Evolutionary conservation across 352 stramenopile genomes (phyloP), one percentile per base, ranked within the genome.

Genomic region (Elongisporangium prolatum): DNA sequence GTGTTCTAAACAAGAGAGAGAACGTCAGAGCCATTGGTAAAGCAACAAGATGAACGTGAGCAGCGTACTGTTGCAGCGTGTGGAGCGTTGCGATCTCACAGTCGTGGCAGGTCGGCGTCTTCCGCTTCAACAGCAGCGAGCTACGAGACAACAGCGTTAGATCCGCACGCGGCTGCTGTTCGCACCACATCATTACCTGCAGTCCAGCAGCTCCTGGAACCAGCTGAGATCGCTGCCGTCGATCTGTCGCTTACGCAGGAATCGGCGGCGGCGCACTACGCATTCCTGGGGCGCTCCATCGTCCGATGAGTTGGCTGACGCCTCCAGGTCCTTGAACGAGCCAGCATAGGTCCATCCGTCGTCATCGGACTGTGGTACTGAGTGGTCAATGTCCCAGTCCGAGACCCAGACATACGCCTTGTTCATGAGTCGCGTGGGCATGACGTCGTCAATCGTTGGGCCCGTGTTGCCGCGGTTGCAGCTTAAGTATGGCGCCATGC

Each of bases 191-290:
- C 28, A 60, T 40, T 63, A 89, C 83, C 80, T 91, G 71, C 80
- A 86, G 57, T 91, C 80, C 38, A 91, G 74, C 21, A 94, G 65
- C 60, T 94, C 84, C 54, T 92, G 77, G 58, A 90, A 91, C 84
- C 84, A 94, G 51, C 84, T 86, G 49, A 90, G 66, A 53, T 91
- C 80, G 25, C 71, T 90, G 24, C 80, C 75, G 21, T 89, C 80
- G 18, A 90, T 90, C 52, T 81, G 71, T 9, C 84, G 78, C 64
- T 85, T 81, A 3, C 84, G 78, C 4, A 87, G 57, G 14, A 89
- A 58, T 17, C 80, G 70, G 38, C 84, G 66, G 14, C 78, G 75
- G 13, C 81, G 71, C 60, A 86, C 75, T 11, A 73, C 60, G 13
- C 66, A 57, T n/a, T 74, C 61, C 4, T 64, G 57, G 3, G 60